Evolutionary conservation across 176 grass and related monocot species (phyloP), one percentile per base, ranked within the genome.

Genomic region (Typha latifolia): DNA sequence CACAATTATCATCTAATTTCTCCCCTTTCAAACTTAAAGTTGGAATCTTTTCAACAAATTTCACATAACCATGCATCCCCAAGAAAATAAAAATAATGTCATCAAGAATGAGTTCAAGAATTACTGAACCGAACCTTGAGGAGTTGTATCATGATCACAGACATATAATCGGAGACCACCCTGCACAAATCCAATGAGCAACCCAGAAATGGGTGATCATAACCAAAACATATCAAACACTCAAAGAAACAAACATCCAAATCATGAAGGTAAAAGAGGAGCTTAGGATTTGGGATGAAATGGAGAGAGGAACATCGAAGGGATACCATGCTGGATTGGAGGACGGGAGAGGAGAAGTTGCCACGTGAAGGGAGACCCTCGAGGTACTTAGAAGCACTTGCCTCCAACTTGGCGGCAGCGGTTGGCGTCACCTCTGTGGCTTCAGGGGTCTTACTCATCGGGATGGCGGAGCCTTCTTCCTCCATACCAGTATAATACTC

Each of bases 111-210:
- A 69, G 53, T 64, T 56, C 70, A 81, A 67, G 82, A 77, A 73
- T 69, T 1, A 43, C 9, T 76, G 56, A 83, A 73, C 48, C 82
- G 72, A 77, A 87, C 80, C 80, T 77, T 75, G 79, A 59, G 79
- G 72, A 64, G 71, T 14, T 14, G 79, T 75, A 24, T 81, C 66
- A 61, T 81, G 72, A 5, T 74, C 57, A 29, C 79, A 81, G 21
- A 81, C 20, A 64, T 81, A 81, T 27, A 81, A 49, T 23, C 37
- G 73, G 32, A 83, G 37, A 2, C 77, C 73, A 69, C 80, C 85
- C 85, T 83, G 73, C 59, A 64, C 50, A 73, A 27, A 72, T 73
- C 12, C 16, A 32, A 19, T 67, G 18, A 32, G 24, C 55, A 59
- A 21, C 29, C 23, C 31, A 47, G 4, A 22, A 74, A 63, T 14